Percentiles rank a stretch among this genome's conserved stretches.
These are phyloP conservation scores for Conticribra weissflogii DNA, from an alignment of 108 stramenopile genomes.

Conservation along the genomic window DNA sequence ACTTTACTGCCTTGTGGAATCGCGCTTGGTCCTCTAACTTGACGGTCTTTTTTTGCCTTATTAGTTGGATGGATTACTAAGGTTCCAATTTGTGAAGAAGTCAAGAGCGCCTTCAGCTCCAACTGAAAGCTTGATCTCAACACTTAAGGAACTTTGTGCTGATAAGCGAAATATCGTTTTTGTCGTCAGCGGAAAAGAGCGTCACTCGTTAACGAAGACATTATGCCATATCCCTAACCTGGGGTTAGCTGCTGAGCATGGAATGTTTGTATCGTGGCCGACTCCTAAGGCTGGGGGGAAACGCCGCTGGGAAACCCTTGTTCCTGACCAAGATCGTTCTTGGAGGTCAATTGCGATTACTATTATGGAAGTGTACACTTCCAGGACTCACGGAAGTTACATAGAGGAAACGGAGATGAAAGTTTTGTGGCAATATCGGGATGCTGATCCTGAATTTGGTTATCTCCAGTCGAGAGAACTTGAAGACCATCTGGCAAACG, in stretches of 20 bases:
- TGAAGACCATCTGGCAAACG: slow-evolving; percentile 94
- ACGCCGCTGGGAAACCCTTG: slow-evolving; percentile 83
- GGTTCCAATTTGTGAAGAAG: slow-evolving; percentile 95
- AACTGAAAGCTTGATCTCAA: slow-evolving; percentile 67
- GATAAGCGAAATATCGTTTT: slow-evolving; percentile 91
- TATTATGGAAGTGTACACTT: slow-evolving; percentile 94
- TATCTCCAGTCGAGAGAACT: slow-evolving; percentile 93
- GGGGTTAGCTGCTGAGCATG: slow-evolving; percentile 92
- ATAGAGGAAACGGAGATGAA: slow-evolving; percentile 94
- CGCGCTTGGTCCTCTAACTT: no score
- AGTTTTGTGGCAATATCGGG: slow-evolving; percentile 95
- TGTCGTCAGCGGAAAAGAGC: slow-evolving; percentile 90
- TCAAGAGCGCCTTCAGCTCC: slow-evolving; percentile 72
- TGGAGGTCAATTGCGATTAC: slow-evolving; percentile 83
- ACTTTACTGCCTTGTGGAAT: no score
- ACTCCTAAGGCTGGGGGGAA: slow-evolving; percentile 59
- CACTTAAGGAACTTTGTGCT: slow-evolving; percentile 76
- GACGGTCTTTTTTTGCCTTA: no score
- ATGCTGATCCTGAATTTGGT: slow-evolving; percentile 98
- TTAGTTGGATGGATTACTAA: slow-evolving; percentile 74
- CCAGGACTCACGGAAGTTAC: slow-evolving; percentile 90
- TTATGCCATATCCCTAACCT: slow-evolving; percentile 82
- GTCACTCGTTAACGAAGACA: slow-evolving; percentile 79
- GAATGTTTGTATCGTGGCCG: slow-evolving; percentile 94
- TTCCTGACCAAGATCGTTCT: slow-evolving; percentile 89